Evolutionary conservation across 352 stramenopile genomes (phyloP).

Genomic region (Phytophthora cactorum): DNA sequence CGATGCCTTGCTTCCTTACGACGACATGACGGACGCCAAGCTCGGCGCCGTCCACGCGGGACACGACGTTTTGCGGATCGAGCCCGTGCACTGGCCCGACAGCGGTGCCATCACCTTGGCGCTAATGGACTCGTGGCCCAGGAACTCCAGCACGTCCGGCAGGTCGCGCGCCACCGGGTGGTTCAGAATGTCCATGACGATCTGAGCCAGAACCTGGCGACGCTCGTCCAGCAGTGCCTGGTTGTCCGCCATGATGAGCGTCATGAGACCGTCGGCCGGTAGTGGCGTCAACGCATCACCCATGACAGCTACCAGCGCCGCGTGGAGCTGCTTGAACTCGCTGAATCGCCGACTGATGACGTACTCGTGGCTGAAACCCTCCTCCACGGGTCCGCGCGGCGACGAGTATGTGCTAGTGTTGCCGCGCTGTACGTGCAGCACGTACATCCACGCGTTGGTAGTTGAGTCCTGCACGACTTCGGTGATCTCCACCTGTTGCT

Average conservation of each 20-base stretch:
- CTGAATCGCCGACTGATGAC: conserved; percentile 70
- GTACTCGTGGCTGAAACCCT: conserved; percentile 51
- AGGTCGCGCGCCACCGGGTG: conserved; percentile 61
- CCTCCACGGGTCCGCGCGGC: conserved; percentile 40
- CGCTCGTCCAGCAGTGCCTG: conserved; percentile 72
- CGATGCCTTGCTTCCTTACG: conserved; percentile 1
- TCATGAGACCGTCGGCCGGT: conserved; percentile 64
- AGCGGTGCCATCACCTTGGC: conserved; percentile 44
- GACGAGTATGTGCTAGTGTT: conserved; percentile 42
- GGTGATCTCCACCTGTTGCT: conserved; percentile 68
- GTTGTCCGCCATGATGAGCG: conserved; percentile 72
- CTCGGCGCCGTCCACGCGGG: conserved; percentile 55
- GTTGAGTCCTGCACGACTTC: conserved; percentile 66
- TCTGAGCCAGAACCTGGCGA: conserved; percentile 58
- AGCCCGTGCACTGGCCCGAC: conserved; percentile 59
- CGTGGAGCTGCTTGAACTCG: conserved; percentile 77
- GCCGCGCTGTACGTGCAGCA: conserved; percentile 55
- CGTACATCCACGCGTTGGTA: conserved; percentile 69
- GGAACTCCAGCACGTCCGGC: conserved; percentile 70
- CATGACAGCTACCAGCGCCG: conserved; percentile 55
- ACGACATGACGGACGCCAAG: conserved; percentile 20
- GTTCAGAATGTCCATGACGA: conserved; percentile 67
- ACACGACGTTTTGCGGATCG: conserved; percentile 75
- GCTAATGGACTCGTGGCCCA: conserved; percentile 59
- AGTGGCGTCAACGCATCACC: conserved; percentile 55